Base-by-base conservation (phyloP, 371 early-diverging fungal species). In the Mortierella sp. region DNA sequence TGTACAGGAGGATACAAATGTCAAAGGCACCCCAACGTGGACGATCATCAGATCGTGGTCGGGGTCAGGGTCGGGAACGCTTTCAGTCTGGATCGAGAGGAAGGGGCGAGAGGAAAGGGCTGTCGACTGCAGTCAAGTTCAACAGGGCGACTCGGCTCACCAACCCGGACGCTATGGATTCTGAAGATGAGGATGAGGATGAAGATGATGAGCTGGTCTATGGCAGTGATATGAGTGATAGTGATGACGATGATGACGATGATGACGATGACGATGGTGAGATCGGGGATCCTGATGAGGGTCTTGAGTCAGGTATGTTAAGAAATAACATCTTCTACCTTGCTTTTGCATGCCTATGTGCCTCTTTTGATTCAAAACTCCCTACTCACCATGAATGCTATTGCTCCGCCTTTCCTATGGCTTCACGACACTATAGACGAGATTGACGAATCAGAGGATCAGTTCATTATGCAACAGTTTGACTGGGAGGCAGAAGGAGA, bases 401-500 rank as follows among this genome's bases (percentile, higher is more conserved):
- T 10, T 19, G 10, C 29, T 41, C 7, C 29, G 31, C 34, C 40
- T 3, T 64, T 31, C 14, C 34, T 67, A 34, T 40, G 10, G 5
- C n/a, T 47, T 26, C 10, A 31, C 34, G 19, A 37, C 6, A 43
- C 26, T 40, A 48, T 73, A 78, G 79, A 78, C 37, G 66, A 64
- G 48, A 61, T 71, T 37, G 76, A 72, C 48, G 76, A 66, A 29
- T 67, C 66, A 31, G 77, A 76, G 19, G 74, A 76, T 16, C 77
- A 76, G 50, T 66, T 61, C 29, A 63, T 80, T 4, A 67, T 68
- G 71, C 76, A 80, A 43, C 50, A 61, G 39, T 80, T 80, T n/a
- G 77, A 80, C 19, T 80, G 81, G 81, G 65, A 76, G n/a, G 71
- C 68, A 16, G 81, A 76, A 31, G 71, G 68, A 16, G 81, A 80